These are phyloP conservation scores for Cylindricascospora bacillispora DNA, from an alignment of 1,139 yeast species.

Conservation along the genomic window DNA sequence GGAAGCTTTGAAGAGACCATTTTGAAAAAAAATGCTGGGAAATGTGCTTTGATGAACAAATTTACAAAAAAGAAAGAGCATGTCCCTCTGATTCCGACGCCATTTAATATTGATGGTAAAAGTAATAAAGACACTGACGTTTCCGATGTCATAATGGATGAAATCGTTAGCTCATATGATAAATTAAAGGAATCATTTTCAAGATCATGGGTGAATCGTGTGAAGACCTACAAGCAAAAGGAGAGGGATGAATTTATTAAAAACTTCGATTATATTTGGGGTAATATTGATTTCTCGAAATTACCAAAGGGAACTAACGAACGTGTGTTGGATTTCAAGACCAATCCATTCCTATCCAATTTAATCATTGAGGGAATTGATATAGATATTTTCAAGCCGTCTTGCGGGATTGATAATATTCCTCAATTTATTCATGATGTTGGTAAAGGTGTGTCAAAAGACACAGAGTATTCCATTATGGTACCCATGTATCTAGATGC, in stretches of 20 bases:
- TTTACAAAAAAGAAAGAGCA: conserved; percentile 4
- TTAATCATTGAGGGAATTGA: conserved; percentile 46
- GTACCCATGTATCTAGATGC: conserved; percentile 45
- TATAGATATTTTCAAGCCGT: conserved; percentile 41
- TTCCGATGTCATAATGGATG: conserved; percentile 6
- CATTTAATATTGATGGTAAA: conserved; percentile 6
- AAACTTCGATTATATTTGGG: conserved; percentile 44
- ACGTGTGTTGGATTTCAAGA: conserved; percentile 44
- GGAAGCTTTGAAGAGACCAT: conserved; percentile 5
- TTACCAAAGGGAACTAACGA: conserved; percentile 38
- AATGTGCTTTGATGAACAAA: conserved; percentile 1
- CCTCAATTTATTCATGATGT: conserved; percentile 51
- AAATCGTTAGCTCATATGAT: conserved; percentile 9
- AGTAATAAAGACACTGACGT: conserved; percentile 4
- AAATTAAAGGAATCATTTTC: conserved; percentile 39
- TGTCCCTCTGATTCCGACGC: conserved; percentile 6
- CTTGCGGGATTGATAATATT: conserved; percentile 39
- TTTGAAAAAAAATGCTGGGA: conserved; percentile 3
- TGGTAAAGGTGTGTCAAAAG: conserved; percentile 76
- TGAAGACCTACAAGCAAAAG: conserved; percentile 33
- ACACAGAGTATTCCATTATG: conserved; percentile 53
- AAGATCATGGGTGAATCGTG: conserved; percentile 61
- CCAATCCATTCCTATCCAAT: conserved; percentile 52
- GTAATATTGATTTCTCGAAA: conserved; percentile 30
- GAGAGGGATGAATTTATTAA: conserved; percentile 36